Evolutionary conservation across 2,329 filamentous ascomycete species (phyloP).

Genomic region (Aspergillus fumigatus): DNA sequence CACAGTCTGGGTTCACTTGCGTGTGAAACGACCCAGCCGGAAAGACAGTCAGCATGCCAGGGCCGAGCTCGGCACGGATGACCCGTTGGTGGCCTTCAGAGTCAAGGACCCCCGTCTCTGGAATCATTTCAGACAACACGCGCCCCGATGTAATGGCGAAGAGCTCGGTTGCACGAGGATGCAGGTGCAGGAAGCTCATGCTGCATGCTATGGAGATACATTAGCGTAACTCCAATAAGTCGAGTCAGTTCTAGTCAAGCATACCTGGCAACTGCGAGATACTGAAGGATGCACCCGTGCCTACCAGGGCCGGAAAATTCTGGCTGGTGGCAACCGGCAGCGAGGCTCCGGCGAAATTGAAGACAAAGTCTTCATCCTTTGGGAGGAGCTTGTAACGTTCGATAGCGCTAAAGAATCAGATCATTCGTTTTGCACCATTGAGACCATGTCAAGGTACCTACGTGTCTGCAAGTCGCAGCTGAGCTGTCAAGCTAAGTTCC

Average conservation of each 20-base stretch:
- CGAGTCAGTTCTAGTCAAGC: background rate
- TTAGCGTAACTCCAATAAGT: background rate
- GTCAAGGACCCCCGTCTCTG: slow-evolving; percentile 11
- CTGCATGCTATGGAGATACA: slow-evolving; percentile 15
- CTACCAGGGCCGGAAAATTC: slow-evolving; percentile 16
- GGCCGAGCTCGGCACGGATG: slow-evolving; percentile 11
- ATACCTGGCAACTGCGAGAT: slow-evolving; percentile 17
- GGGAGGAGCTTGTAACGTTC: slow-evolving; percentile 22
- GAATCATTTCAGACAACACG: slow-evolving; percentile 18
- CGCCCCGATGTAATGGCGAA: slow-evolving; percentile 16
- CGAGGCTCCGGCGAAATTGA: slow-evolving; percentile 12
- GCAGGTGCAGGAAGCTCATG: slow-evolving; percentile 23
- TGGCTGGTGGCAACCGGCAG: slow-evolving; percentile 15
- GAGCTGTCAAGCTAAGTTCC: slow-evolving; percentile 16
- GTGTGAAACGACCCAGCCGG: slow-evolving; percentile 24
- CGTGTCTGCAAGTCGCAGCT: slow-evolving; percentile 19
- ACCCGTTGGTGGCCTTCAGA: slow-evolving; percentile 15
- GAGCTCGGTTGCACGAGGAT: slow-evolving; percentile 22
- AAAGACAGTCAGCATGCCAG: slow-evolving; percentile 20
- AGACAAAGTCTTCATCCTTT: slow-evolving; percentile 19
- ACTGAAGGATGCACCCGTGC: slow-evolving; percentile 15
- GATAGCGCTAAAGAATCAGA: slow-evolving; percentile 7
- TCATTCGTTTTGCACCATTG: background rate
- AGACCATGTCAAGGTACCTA: slow-evolving; percentile 2
- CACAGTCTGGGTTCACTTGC: slow-evolving; percentile 24